These are phyloP conservation scores for Colletotrichum orbiculare DNA, from an alignment of 2,329 filamentous ascomycete species.

Conservation along the genomic window DNA sequence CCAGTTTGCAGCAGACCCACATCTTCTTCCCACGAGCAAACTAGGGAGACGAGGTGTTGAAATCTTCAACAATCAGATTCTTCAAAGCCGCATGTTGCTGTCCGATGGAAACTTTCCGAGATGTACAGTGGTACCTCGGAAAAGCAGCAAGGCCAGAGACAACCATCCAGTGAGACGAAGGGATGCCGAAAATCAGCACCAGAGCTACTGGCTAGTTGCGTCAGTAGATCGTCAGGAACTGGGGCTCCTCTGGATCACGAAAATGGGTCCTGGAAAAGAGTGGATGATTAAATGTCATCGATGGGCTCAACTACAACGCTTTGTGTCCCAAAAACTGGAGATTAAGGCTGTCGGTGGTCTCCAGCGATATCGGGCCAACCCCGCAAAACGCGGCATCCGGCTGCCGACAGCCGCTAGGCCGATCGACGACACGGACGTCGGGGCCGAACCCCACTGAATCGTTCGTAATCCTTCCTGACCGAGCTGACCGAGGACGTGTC, in stretches of 20 bases:
- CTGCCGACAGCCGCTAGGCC: constrained; percentile 33
- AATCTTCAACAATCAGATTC: not conserved
- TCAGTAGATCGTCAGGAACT: constrained; percentile 32
- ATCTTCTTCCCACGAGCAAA: too few species aligned
- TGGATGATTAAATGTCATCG: constrained; percentile 29
- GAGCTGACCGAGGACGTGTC: constrained; percentile 25
- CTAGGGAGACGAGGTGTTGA: too few species aligned
- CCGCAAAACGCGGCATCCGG: constrained; percentile 26
- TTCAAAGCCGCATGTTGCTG: not conserved
- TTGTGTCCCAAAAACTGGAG: constrained; percentile 20
- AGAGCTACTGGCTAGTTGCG: constrained; percentile 26
- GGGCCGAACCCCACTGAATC: constrained; percentile 19
- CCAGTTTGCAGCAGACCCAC: too few species aligned
- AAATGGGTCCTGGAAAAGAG: constrained; percentile 21
- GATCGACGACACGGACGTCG: constrained; percentile 32
- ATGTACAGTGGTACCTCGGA: too few species aligned
- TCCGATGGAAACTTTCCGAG: too few species aligned
- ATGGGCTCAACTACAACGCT: constrained; percentile 16
- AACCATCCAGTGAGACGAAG: not conserved
- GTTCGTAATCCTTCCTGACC: constrained; percentile 6
- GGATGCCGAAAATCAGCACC: constrained; percentile 1
- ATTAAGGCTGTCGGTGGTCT: constrained; percentile 31
- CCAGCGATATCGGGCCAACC: constrained; percentile 33
- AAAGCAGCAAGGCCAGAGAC: too few species aligned
- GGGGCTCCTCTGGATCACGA: constrained; percentile 5